Percentiles rank a stretch among this genome's conserved stretches.
Evolutionary conservation across 352 stramenopile species (phyloP).

Genomic region (Pythium pyrilobum): DNA sequence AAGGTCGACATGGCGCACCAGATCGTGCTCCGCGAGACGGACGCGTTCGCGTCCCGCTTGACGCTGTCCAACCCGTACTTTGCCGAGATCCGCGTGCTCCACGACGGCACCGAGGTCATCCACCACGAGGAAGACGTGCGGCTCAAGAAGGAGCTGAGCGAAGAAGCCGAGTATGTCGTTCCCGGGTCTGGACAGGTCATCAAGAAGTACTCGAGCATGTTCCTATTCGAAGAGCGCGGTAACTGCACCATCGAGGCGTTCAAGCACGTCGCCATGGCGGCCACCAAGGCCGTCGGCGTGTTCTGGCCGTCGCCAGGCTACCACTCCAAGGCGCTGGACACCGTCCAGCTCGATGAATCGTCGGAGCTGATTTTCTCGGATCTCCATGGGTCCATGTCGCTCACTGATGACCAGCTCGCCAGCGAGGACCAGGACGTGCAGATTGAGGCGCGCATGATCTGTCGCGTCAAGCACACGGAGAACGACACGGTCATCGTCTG

Average conservation of each 20-base stretch:
- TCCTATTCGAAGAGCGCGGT: constrained; percentile 42
- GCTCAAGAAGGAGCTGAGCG: constrained; percentile 32
- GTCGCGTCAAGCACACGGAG: constrained; percentile 26
- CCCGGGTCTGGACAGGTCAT: constrained; percentile 35
- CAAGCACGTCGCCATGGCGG: constrained; percentile 32
- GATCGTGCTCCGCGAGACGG: constrained; percentile 47
- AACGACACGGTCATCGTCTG: constrained; percentile 43
- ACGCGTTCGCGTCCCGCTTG: constrained; percentile 26
- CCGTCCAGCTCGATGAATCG: constrained; percentile 19
- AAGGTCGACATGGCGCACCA: constrained; percentile 57
- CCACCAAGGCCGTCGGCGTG: constrained; percentile 44
- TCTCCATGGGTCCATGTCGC: constrained; percentile 29
- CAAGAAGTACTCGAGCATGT: constrained; percentile 67
- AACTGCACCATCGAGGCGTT: constrained; percentile 37
- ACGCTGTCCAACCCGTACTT: constrained; percentile 28
- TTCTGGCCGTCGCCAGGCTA: constrained; percentile 50
- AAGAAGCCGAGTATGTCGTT: constrained; percentile 7
- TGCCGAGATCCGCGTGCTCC: constrained; percentile 35
- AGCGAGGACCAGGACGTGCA: constrained; percentile 25
- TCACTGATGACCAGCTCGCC: constrained; percentile 24
- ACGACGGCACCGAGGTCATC: constrained; percentile 41
- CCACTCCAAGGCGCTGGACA: constrained; percentile 28
- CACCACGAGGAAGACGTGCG: constrained; percentile 26
- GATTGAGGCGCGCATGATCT: constrained; percentile 57
- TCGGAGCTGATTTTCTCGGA: constrained; percentile 49